Evolutionary conservation across 2,329 filamentous ascomycete genomes (phyloP), one percentile per base, ranked within the genome.

Genomic region (Colletotrichum musae): DNA sequence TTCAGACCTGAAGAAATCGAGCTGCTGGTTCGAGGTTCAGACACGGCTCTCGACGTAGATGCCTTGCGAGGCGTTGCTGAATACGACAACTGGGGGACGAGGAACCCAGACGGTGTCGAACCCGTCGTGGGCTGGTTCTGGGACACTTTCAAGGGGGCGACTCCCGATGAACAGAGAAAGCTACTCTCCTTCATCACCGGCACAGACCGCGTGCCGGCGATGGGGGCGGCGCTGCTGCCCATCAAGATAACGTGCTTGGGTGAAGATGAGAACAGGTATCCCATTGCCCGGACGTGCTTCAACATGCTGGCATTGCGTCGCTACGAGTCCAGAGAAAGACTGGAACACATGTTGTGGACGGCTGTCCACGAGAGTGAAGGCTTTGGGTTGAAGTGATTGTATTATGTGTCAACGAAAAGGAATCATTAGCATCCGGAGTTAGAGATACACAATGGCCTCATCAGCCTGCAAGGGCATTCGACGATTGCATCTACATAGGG

Each of bases 1-100:
- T 97, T 97, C 79, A 89, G 93, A 16, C 92, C 95, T 0, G 94
- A 97, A 77, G 95, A 98, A 78, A 97, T 98, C 71, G 95, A 97
- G 78, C 87, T 97, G 4, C 86, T 97, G 1, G 88, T 98, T 5
- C 88, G 94, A 59, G 94, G 94, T 12, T 96, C 93, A 7, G 94
- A 97, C 72, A 94, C 97, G 76, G 83, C 90, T 5, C 87, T 97
- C 2, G 94, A 97, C 74, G 92, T 98, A 58, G 84, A 86, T 4
- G 91, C 93, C 4, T 82, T 98, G 32, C 87, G 90, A 67, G 92
- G 91, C 1, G 94, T 95, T 15, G 93, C 94, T 0, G 87, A 89
- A 15, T 97, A 97, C 75, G 93, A 97, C 58, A 92, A 93, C 68
- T 98, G 94, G 94, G 86, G 85, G 3, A 83, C 74, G 26, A 81